Conservation (phyloP, 768 basidiomycete genomes). For the Rhodotorula babjevae region DNA sequence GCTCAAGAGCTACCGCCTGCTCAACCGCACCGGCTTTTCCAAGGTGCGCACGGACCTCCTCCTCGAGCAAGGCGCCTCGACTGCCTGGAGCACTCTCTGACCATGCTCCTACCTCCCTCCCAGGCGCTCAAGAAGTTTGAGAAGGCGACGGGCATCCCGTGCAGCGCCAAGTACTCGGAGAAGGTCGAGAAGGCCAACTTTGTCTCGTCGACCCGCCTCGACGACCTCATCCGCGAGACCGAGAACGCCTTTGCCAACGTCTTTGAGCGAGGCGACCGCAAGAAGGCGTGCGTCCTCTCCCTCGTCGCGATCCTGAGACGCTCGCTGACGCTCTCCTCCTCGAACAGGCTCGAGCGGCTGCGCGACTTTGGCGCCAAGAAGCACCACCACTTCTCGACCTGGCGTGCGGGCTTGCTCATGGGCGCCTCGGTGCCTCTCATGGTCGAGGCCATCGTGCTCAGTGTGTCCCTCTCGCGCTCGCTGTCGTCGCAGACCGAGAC, state of each 20-base stretch:
- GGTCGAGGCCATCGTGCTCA: conserved; percentile 37
- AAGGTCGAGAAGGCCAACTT: conserved; percentile 69
- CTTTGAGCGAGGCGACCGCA: conserved; percentile 73
- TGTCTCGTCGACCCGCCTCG: conserved; percentile 59
- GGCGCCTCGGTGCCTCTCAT: conserved; percentile 31
- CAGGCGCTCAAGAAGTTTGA: conserved; percentile 40
- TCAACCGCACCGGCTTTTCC: conserved; percentile 71
- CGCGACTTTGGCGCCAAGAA: conserved; percentile 51
- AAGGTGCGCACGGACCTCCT: conserved; percentile 17
- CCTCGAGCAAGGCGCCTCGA: too few species aligned
- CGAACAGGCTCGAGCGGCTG: conserved; percentile 51
- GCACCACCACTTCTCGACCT: conserved; percentile 37
- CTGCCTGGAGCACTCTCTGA: background rate
- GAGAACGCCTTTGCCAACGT: conserved; percentile 69
- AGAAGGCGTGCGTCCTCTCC: conserved; percentile 55
- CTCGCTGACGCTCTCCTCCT: background rate
- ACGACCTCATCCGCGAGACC: conserved; percentile 65
- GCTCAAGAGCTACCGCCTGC: conserved; percentile 81
- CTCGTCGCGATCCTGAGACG: conserved; percentile 38
- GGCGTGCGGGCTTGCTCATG: conserved; percentile 37
- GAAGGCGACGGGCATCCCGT: conserved; percentile 50
- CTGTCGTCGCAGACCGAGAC: background rate
- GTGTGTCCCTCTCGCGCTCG: conserved; percentile 3
- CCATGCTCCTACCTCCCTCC: too few species aligned
- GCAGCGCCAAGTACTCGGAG: conserved; percentile 68